Evolutionary conservation across 768 basidiomycete species (phyloP).

Genomic region (Rhodosporidiobolus odoratus): DNA sequence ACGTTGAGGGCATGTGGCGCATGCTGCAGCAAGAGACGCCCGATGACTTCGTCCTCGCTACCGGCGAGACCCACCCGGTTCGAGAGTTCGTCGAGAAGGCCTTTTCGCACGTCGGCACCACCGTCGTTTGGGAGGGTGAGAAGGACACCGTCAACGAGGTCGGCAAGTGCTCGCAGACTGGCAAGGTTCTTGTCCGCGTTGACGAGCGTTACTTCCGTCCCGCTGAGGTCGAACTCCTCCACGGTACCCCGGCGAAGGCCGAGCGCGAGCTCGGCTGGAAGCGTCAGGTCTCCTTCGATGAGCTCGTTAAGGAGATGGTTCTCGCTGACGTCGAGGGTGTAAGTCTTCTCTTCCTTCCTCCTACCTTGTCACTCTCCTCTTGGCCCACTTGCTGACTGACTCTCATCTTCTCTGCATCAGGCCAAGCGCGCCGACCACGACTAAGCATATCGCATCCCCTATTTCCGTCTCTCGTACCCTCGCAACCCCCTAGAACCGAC

Average conservation of each 20-base stretch:
- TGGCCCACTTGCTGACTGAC: too few species aligned
- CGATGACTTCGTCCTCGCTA: constrained; percentile 90
- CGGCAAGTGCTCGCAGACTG: constrained; percentile 65
- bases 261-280: constrained; percentile 68
- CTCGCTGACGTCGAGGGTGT: constrained; percentile 63
- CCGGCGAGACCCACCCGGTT: constrained; percentile 91
- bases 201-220: constrained; percentile 59
- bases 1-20: constrained; percentile 96
- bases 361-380: too few species aligned
- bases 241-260: constrained; percentile 84
- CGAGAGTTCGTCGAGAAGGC: constrained; percentile 87
- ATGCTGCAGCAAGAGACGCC: constrained; percentile 82
- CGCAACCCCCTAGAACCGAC: background rate
- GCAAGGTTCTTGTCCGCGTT: constrained; percentile 70
- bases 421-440: constrained; percentile 36
- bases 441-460: constrained; percentile 2
- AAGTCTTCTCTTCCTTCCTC: background rate
- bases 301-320: constrained; percentile 89
- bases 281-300: constrained; percentile 73
- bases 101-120: constrained; percentile 63
- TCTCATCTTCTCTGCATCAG: background rate
- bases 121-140: constrained; percentile 70
- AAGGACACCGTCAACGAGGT: constrained; percentile 63
- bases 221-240: constrained; percentile 59
- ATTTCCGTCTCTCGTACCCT: background rate